Evolutionary conservation across 495 filamentous ascomycete genomes (phyloP), one percentile per base, ranked within the genome.

Genomic region (Podospora pseudocomata): DNA sequence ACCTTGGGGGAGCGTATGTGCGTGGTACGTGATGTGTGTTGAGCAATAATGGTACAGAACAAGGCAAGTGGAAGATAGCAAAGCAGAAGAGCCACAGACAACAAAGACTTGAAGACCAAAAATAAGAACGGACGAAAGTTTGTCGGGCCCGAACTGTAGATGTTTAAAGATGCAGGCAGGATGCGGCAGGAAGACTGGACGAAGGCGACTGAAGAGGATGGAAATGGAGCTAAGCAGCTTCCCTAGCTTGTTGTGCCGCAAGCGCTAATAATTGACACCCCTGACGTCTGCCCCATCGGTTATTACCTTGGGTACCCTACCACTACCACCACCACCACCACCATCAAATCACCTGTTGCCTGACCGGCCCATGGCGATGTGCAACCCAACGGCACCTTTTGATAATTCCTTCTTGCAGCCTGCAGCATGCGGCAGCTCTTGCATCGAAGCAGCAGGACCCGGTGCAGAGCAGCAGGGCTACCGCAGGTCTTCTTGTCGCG

Each of bases 401-500:
- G 39, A 49, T 32, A 32, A 49, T 18, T 28, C 27, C 60, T 32
- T 62, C 60, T 62, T 26, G 60, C 60, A 62, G 60, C 60, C n/a
- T 61, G 59, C 59, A 61, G 39, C 39, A 9, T 30, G 59, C 16
- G 9, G 15, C 39, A 16, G 39, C 4, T 32, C 30, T 5, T 32
- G 30, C 30, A 6, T 49, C 0, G 39, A 49, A 49, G 39, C 60
- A 60, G 11, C 1, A 23, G 23, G 23, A 1, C 1, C 23, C 1
- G 11, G 26, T 18, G 19, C 13, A 23, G 56, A 11, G n/a, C 4
- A 27, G n/a, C 18, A 5, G 60, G 30, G 60, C 15, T 30, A 30
- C 59, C 23, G 59, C 27, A 30, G 26, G 58, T 15, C 23, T 23
- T 23, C 23, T 23, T 49, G 39, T 49, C 39, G 39, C 2, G 15